Base-by-base conservation (phyloP, 1,284 basidiomycete species). In the Ustilago cynodontis region DNA sequence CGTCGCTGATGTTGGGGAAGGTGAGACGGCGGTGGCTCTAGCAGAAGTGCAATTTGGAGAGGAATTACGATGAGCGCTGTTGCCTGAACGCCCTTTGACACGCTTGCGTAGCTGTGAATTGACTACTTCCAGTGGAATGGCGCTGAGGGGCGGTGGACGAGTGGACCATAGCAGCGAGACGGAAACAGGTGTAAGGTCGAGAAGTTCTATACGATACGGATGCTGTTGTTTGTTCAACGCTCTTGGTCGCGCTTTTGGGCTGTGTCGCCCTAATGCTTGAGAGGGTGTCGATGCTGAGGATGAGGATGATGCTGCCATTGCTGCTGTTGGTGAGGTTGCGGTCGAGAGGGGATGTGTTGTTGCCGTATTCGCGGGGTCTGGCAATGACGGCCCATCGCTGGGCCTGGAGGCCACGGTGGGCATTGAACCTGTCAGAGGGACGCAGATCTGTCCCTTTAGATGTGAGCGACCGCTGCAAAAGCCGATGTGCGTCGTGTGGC, bases 131-230 rank as follows among this genome's bases (percentile, higher is more conserved):
- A 68, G 64, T 3, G 78, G 77, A 20, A 82, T 73, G 2, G 77
- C 73, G 49, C 70, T 77, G 59, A 82, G 71, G 10, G 81, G 81
- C n/a, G 78, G 74, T 10, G 81, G 81, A 8, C 80, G 66, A 8
- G 69, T 75, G 22, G 81, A 82, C 78, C 79, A 80, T 41, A 80
- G 68, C n/a, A 82, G 28, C 1, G 81, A 78, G 10, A 82, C 72
- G 13, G 80, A 82, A 41, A 82, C 77, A 20, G 81, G 80, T 2
- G 79, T 80, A 37, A 82, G 61, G 35, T 81, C 80, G 61, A 78
- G 75, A 18, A 82, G 74, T 43, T 82, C 80, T 55, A 82, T 75
- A 26, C 81, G 75, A 62, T 77, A 80, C 1, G 78, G 78, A 43
- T 82, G 80, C 13, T 82, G 80, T 22, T 65, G 64, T 24, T 74